Base-by-base conservation (phyloP, 2,329 filamentous ascomycete genomes). In the Nemania abortiva region DNA sequence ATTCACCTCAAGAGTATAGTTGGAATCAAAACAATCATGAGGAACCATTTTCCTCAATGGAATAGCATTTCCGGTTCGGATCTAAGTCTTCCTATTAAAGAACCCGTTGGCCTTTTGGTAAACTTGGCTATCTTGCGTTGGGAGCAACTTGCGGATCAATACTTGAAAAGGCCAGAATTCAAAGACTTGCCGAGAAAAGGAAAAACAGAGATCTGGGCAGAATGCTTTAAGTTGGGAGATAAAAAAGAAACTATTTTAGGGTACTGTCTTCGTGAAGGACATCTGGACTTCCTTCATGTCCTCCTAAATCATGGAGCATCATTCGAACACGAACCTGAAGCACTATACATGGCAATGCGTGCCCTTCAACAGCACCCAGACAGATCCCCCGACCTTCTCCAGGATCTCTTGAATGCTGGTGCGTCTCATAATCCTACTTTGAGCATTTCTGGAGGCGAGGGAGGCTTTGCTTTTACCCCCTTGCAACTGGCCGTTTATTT, bases 71-170 rank as follows among this genome's bases (percentile, higher is more conserved):
- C 63, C 2, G 37, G 24, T 31, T 55, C 31, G 13, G 39, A 57
- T 20, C 6, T 20, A 0, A 27, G 15, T 27, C 29, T 11, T 52
- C 42, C 39, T 6, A 45, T 54, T 9, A 4, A 49, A 1, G 20
- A 54, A 34, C 18, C 54, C 3, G 57, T 61, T 10, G 65, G 65
- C 9, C 45, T 69, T 20, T 49, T 74, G 2, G 50, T 66, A 20
- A 73, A 69, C 24, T 37, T 75, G 3, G 31, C 68, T 42, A 49
- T 62, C 6, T 61, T 75, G 6, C 11, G 55, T 6, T 73, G 71
- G 71, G 39, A 20, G 9, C 53, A 69, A 3, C 56, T 73, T 62
- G 68, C 72, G 3, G 31, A 55, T 37, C 66, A 63, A 50, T 73
- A 70, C 37, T n/a, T 73, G n/a, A 49, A 61, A 22, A 59, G 39